Base-by-base conservation (phyloP, 1,284 basidiomycete species). In the Ceratobasidium sp. region DNA sequence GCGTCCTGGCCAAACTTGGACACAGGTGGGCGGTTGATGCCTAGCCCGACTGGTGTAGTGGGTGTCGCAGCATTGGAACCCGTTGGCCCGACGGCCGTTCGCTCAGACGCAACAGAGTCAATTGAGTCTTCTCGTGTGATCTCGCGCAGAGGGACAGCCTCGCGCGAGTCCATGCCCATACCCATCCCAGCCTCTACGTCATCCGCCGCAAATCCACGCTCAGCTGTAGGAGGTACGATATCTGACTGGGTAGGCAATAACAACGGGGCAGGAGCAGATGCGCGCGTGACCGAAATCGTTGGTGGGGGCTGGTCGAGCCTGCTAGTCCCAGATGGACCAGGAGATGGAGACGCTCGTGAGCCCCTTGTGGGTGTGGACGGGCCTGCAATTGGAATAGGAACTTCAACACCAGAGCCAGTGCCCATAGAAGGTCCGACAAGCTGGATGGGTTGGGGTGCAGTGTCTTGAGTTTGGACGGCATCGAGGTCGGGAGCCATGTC, bases 181-280 rank as follows among this genome's bases (percentile, higher is more conserved):
- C 87, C 88, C 30, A 87, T 81, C 78, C 92, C 91, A 8, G 91
- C 78, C 76, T 91, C 90, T n/a, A 85, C 80, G 54, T 85, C 84
- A 74, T 83, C 81, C 8, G 84, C 85, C 16, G 85, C 85, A 57
- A 82, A 82, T 30, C 80, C 80, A 21, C 85, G 85, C 73, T 85
- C 84, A 18, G 82, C 83, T 2, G 84, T 84, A 28, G 84, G 85
- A 11, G 83, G 78, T 9, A 83, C 80, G 69, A 92, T 87, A 76
- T 91, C 89, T 44, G 83, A 84, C 21, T 84, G 82, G 28, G 87
- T 90, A 1, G 91, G 91, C 21, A 92, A 82, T 61, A 84, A 84
- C 9, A 92, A 85, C 49, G 91, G 89, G 59, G 84, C 79, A 21
- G 91, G 91, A 0, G 85, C 86, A 2, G 90, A 90, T n/a, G 88